These are phyloP conservation scores for Chlorella sp. DNA, from an alignment of 139 green algal species.

Conservation along the genomic window DNA sequence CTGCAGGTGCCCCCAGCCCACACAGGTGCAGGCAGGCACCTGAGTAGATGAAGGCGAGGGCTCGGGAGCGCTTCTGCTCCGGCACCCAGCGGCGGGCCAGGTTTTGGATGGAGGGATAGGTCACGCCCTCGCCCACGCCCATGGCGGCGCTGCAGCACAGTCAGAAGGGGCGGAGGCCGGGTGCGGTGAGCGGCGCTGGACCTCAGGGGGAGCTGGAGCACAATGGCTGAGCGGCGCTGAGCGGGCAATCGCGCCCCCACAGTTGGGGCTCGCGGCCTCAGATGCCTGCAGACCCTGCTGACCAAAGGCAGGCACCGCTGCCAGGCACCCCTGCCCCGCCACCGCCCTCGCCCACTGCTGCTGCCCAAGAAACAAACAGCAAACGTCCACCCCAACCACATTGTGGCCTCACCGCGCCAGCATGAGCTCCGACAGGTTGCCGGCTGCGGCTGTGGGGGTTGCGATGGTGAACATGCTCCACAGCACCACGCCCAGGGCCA, in stretches of 20 bases:
- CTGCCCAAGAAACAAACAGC: neutral
- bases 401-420: conserved; percentile 31
- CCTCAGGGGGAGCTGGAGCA: too few relatives aligned
- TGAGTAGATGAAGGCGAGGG: conserved; percentile 67
- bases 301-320: too few relatives aligned
- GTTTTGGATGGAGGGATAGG: conserved; percentile 82
- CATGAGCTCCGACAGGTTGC: conserved; percentile 43
- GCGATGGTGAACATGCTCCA: conserved; percentile 84
- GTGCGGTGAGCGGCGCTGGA: neutral
- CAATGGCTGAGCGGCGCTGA: too few relatives aligned
- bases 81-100: conserved; percentile 64
- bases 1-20: too few relatives aligned
- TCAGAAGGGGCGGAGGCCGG: neutral
- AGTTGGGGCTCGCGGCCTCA: too few relatives aligned
- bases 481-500: conserved; percentile 73
- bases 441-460: conserved; percentile 69
- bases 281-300: too few relatives aligned
- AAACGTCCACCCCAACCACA: neutral
- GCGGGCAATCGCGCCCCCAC: too few relatives aligned
- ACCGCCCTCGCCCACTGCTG: too few relatives aligned
- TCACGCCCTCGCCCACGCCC: conserved; percentile 85
- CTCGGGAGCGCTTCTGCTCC: conserved; percentile 45
- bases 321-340: too few relatives aligned
- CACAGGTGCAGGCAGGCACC: too few relatives aligned
- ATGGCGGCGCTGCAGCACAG: conserved; percentile 56